Conservation (phyloP, 1,284 basidiomycete species). For the Polyporus tsugae region DNA sequence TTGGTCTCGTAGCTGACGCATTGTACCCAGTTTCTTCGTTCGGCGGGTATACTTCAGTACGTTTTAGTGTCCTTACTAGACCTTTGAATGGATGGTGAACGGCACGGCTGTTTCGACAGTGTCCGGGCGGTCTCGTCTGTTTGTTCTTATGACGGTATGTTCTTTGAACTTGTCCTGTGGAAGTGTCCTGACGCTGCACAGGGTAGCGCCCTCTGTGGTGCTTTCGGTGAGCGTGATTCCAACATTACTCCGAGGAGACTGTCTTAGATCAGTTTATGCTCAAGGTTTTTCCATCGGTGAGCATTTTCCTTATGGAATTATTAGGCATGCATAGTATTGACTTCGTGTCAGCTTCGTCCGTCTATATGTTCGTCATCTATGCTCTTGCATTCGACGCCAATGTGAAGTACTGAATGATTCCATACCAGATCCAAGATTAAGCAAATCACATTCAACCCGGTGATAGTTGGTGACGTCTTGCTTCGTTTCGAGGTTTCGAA, state of each 20-base stretch:
- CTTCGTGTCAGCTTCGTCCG: not conserved
- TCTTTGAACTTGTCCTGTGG: not conserved
- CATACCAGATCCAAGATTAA: not conserved
- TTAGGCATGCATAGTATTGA: not conserved
- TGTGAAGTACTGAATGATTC: not conserved
- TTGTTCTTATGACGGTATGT: constrained; percentile 1
- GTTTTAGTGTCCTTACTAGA: not conserved
- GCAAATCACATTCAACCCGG: not conserved
- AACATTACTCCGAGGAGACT: not conserved
- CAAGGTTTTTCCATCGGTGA: not conserved
- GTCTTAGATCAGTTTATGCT: not conserved
- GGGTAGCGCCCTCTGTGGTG: not conserved
- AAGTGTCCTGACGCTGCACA: not conserved
- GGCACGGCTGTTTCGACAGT: not conserved
- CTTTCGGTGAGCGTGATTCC: not conserved
- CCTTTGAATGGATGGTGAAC: not conserved
- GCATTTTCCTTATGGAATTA: not conserved
- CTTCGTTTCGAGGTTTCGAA: not conserved
- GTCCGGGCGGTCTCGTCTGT: not conserved
- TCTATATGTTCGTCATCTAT: not conserved
- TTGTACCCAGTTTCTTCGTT: constrained; percentile 12
- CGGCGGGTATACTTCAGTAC: constrained; percentile 15
- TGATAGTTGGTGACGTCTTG: not conserved
- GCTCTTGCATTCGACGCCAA: not conserved
- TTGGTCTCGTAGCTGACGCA: not conserved